Base-by-base conservation (phyloP, 2,329 filamentous ascomycete genomes). In the Colletotrichum sublineola region DNA sequence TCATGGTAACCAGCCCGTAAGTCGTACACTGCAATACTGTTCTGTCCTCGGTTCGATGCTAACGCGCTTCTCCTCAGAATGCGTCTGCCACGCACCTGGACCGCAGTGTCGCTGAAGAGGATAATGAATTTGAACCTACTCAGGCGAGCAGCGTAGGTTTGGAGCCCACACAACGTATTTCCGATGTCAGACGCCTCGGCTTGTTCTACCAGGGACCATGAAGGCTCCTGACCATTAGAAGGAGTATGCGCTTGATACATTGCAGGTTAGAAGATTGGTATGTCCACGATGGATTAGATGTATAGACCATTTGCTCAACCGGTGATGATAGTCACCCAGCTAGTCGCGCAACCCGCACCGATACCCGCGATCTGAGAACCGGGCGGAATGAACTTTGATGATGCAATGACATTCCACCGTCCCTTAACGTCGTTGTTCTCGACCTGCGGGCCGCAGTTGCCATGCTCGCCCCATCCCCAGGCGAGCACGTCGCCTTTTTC, bases 401-500 rank as follows among this genome's bases (percentile, higher is more conserved):
- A 88, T 31, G 87, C 87, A 78, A 97, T 88, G 71, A 89, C 83
- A 78, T 92, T 95, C 86, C 88, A 94, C 72, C 86, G 86, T 12
- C 88, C 92, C 75, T 91, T 92, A 57, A 95, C 90, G 81, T 93
- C 89, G 62, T 90, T 90, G 73, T 87, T 84, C 24, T 87, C 84
- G 73, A 90, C 89, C 15, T 88, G 85, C 46, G 90, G 89, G 3
- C 96, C 96, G 80, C 96, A 99, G 80, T 99, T 99, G 1, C 96
- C 96, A 82, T 99, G 96, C 82, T 98, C 96, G 2, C 95, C 95
- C 96, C 96, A 99, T 29, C 96, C 96, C 94, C 96, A 98, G 1
- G 94, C 89, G 61, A 97, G 82, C 1, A 97, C 90, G 63, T 91
- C 88, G 1, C 90, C 90, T 29, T 87, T 85, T 12, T 82, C 83